Percentiles rank a stretch among this genome's conserved stretches.
Conservation (phyloP, 345 rosid species). For the Corchorus capsularis region DNA sequence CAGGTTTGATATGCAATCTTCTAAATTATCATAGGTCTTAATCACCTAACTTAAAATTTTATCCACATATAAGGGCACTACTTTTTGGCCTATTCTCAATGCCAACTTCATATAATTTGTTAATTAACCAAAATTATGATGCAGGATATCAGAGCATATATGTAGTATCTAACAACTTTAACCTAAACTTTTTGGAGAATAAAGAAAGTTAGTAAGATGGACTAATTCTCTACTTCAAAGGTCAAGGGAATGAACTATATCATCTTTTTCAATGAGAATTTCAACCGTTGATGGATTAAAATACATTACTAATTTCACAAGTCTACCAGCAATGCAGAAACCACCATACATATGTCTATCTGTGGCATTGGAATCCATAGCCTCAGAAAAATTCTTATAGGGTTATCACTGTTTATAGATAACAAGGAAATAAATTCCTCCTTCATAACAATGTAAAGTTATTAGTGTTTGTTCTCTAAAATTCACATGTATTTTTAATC, state of each 20-base stretch:
- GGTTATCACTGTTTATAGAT: not conserved
- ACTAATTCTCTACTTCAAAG: constrained; percentile 18
- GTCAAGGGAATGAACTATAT: constrained; percentile 16
- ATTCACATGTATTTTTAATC: not conserved
- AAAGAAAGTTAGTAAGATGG: constrained; percentile 17
- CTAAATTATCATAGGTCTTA: not conserved
- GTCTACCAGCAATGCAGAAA: not conserved
- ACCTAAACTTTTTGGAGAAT: not conserved
- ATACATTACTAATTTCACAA: constrained; percentile 15
- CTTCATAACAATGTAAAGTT: not conserved
- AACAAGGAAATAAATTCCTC: not conserved
- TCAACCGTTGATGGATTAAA: constrained; percentile 13
- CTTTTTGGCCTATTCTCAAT: not conserved
- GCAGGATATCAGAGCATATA: not conserved
- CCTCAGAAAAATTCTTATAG: constrained; percentile 4
- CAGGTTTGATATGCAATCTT: not conserved
- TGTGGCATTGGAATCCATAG: constrained; percentile 6
- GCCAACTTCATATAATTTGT: not conserved
- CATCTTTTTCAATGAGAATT: not conserved
- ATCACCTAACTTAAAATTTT: not conserved
- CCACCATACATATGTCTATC: not conserved
- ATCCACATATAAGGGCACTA: not conserved
- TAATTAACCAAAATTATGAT: not conserved
- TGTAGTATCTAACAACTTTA: not conserved
- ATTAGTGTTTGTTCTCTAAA: not conserved